phyloP scores from a whole-genome alignment of 768 basidiomycete species.

The Lactarius vividus region DNA sequence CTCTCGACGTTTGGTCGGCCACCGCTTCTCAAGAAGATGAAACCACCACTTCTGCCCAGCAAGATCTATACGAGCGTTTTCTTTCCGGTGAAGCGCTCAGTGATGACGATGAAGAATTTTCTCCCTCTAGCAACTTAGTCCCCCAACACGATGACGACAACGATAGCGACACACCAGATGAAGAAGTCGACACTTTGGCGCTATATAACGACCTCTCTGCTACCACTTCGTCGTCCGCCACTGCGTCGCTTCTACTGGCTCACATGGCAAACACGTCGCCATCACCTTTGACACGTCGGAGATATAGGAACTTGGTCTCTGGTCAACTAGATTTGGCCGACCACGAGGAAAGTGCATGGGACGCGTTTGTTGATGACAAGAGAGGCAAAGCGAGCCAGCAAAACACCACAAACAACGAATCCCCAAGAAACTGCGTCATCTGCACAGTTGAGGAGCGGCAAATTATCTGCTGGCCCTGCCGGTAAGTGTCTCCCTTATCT shows the following conservation, averaged over 20 bases:
- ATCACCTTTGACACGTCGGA: constrained; percentile 49
- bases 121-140: constrained; percentile 21
- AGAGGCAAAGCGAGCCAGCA: constrained; percentile 27
- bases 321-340: constrained; percentile 10
- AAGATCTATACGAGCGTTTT: constrained; percentile 53
- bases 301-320: constrained; percentile 41
- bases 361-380: constrained; percentile 35
- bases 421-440: constrained; percentile 55
- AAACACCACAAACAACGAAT: constrained; percentile 27
- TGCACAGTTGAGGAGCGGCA: constrained; percentile 66
- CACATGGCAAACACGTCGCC: constrained; percentile 47
- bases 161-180: constrained; percentile 14
- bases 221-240: constrained; percentile 33
- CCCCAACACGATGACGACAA: constrained; percentile 25
- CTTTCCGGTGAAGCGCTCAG: constrained; percentile 55
- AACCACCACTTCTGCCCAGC: constrained; percentile 33
- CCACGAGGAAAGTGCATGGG: constrained; percentile 32
- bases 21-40: constrained; percentile 13
- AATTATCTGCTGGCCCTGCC: constrained; percentile 84
- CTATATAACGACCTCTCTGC: constrained; percentile 57
- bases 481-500: constrained; percentile 42
- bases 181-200: constrained; percentile 39
- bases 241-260: constrained; percentile 50
- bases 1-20: neutral
- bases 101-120: constrained; percentile 48